Evolutionary conservation across 352 stramenopile species (phyloP), one percentile per base, ranked within the genome.

Genomic region (Globisporangium mamillatum): DNA sequence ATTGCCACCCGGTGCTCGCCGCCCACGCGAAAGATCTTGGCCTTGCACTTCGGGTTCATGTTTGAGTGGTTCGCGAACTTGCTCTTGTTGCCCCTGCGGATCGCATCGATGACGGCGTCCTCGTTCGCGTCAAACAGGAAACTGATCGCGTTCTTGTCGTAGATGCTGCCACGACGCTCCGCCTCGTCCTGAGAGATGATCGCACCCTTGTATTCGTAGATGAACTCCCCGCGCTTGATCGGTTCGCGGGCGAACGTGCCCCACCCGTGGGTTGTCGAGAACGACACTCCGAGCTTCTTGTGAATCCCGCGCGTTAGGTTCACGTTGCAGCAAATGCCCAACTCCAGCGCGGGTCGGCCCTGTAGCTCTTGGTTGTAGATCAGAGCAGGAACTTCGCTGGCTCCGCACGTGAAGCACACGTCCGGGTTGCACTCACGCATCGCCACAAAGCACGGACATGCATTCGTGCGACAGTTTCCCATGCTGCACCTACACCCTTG

Each of bases 51-150:
- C 4, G 88, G 85, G 25, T 78, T 60, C 29, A 73, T 73, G 25
- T 60, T 70, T 20, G 70, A 80, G 70, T 98, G 92, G 68, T 97
- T 96, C 0, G 84, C 81, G 65, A 96, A 98, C 59, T 93, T 90
- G 60, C 89, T 94, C 78, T 98, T 98, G 82, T 98, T 98, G 25
- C 96, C 95, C 60, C 94, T 94, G 53, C 88, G 84, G 52, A 93
- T 90, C 6, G 94, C 93, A 76, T 98, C 95, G 32, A 99, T 76
- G 36, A 94, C 82, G 14, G 81, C 81, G 63, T 98, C 93, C 12
- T 90, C 85, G 66, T 94, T 95, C 25, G 95, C 70, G 68, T 98
- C 91, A 72, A 98, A 98, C 25, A 98, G 60, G 73, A 97, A 98
- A 50, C 80, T 90, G 64, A 90, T 88, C 2, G 88, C 88, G 69